Base-by-base conservation (phyloP, 2,329 filamentous ascomycete species). In the Aspergillus brunneoviolaceus region DNA sequence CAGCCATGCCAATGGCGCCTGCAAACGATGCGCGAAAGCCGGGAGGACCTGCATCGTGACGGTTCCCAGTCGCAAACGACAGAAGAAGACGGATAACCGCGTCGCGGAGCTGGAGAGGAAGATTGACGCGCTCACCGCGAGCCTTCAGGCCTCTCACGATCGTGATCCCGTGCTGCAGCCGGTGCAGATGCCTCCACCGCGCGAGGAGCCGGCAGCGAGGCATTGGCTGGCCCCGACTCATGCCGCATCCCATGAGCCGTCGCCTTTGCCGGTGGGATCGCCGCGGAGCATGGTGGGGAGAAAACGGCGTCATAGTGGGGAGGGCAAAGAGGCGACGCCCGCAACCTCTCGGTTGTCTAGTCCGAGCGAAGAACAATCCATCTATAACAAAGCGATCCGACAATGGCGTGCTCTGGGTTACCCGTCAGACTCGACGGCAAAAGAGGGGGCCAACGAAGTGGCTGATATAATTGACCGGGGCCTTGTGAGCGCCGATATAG, bases 31-130 rank as follows among this genome's bases (percentile, higher is more conserved):
- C 74, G 84, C 85, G 54, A 96, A 96, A 77, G 90, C 91, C 2
- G 86, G 87, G n/a, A 82, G 92, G 42, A 82, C 82, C 63, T 96
- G 92, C 72, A 79, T 93, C 47, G 88, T 93, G 63, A 96, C 91
- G 1, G 85, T 87, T 63, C 91, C 86, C 0, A 86, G 82, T 14
- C 77, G 91, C 47, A 96, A 96, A 77, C 84, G 92, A 49, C 91
- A 94, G 79, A 96, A 94, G 81, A 96, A 96, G 81, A 92, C 91
- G 57, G 93, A 96, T 73, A 94, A 87, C 65, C 84, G 92, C 55
- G 92, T 97, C 12, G 89, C 92, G 9, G 92, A 96, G 79, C 82
- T 97, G 55, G 92, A 96, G 80, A 92, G 89, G 81, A 96, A 96
- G 80, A 94, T 96, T 64, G 92, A 96, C 79, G 90, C 89, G 9